Base-by-base conservation (phyloP, 208 protist species). In the Trypanosoma congolense region DNA sequence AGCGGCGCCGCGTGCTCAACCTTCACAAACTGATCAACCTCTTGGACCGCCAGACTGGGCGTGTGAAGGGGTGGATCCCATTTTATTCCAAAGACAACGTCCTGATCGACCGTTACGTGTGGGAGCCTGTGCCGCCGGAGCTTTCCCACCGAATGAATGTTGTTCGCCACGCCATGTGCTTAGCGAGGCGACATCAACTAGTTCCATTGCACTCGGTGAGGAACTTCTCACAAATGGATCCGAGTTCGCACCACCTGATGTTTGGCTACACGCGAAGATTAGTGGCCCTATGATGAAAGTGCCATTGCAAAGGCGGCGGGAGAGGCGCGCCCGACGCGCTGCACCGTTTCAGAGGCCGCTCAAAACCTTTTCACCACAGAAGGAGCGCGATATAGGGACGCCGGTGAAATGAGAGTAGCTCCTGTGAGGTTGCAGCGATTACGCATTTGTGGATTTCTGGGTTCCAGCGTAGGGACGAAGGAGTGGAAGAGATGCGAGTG, bases 1-100 rank as follows among this genome's bases (percentile, higher is more conserved):
- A 90, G 56, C 65, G 66, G 25, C 70, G 73, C 14, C 83, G 81
- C 21, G 74, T 91, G 4, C 48, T 94, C 3, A 75, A 91, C 33
- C 45, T 94, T 4, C 52, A 77, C 25, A 91, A 91, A 65, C 65
- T 94, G 1, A 80, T 94, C 24, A 51, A 78, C 53, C 21, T 91
- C 3, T 58, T 90, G 22, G 87, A 94, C 61, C 83, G 83, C 21
- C 62, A 58, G 3, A 70, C 73, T 2, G 70, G 78, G 9, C 80
- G 83, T 29, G 70, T 75, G 46, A 55, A 56, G 21, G 80, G 79
- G 3, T 94, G 77, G 77, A 58, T 94, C 18, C 87, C 80, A 0
- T 79, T 77, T 46, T 93, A 89, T 71, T 61, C 58, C 4, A 79
- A 87, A 46, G 56, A 77, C 10, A 82, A 83, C 30, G 66, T 90